Percentiles rank a stretch among this genome's conserved stretches.
Conservation (phyloP, 2,329 filamentous ascomycete genomes). For the Dactylellina haptotyla region DNA sequence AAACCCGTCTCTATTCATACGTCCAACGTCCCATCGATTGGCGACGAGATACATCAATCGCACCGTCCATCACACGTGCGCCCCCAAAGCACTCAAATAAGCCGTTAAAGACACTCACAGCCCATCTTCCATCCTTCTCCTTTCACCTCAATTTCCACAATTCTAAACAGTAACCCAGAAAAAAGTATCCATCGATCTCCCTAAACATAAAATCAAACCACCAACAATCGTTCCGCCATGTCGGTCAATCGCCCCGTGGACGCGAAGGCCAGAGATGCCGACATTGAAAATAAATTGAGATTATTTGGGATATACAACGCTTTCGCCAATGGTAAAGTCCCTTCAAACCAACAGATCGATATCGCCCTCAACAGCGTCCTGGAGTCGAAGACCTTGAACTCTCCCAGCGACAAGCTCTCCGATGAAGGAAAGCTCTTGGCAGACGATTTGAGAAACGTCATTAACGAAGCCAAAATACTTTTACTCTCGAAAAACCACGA, state of each 20-base stretch:
- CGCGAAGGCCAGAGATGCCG: constrained; percentile 55
- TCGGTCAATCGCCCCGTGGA: constrained; percentile 57
- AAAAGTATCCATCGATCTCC: not conserved
- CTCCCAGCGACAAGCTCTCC: constrained; percentile 80
- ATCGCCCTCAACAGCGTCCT: constrained; percentile 90
- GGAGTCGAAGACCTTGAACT: constrained; percentile 73
- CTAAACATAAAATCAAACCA: not conserved
- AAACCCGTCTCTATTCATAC: not conserved
- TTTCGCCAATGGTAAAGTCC: constrained; percentile 50
- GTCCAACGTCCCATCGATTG: not conserved
- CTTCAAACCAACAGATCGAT: constrained; percentile 89
- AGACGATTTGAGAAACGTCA: constrained; percentile 78
- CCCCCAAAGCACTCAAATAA: not conserved
- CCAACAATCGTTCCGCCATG: constrained; percentile 39
- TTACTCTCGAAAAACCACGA: constrained; percentile 94
- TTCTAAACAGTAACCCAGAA: not conserved
- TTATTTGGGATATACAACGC: constrained; percentile 85
- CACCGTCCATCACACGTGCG: not conserved
- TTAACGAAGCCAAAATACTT: constrained; percentile 84
- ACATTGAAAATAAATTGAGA: constrained; percentile 76
- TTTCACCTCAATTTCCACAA: constrained; percentile 1
- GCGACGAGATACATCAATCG: not conserved
- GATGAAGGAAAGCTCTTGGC: constrained; percentile 82
- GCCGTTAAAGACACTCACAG: not conserved
- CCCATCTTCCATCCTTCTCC: not conserved